Percentiles rank a stretch among this genome's conserved stretches.
Conservation (phyloP, 2,329 filamentous ascomycete species). For the Cordyceps pruinosa region DNA sequence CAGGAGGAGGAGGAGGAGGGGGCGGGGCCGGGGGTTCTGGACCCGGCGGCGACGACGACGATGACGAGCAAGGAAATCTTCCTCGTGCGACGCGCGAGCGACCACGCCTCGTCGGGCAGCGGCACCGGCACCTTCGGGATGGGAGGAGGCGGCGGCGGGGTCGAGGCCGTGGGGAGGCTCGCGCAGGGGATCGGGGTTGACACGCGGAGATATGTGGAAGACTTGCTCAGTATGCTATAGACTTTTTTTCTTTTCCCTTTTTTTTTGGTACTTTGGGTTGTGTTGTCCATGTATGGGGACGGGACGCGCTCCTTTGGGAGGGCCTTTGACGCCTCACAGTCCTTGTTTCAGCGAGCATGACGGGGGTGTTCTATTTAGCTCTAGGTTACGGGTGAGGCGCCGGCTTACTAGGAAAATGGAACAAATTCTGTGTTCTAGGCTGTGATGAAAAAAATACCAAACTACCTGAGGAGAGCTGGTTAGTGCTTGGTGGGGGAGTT, state of each 20-base stretch:
- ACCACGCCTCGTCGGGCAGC: conserved; percentile 36
- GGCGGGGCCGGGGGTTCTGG: conserved; percentile 15
- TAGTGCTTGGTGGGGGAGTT: too few species aligned
- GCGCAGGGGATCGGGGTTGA: conserved; percentile 71
- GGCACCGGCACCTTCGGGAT: conserved; percentile 12
- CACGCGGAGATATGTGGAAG: conserved; percentile 68
- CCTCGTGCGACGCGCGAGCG: conserved; percentile 52
- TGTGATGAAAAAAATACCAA: too few species aligned
- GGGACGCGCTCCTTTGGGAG: too few species aligned
- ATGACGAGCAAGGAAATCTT: conserved; percentile 52
- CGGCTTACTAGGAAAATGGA: too few species aligned
- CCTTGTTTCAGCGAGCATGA: too few species aligned
- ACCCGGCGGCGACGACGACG: conserved; percentile 18
- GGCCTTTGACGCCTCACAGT: too few species aligned
- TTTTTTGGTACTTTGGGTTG: too few species aligned
- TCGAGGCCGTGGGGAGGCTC: conserved; percentile 43
- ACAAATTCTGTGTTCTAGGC: too few species aligned
- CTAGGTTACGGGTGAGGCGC: too few species aligned
- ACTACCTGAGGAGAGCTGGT: too few species aligned
- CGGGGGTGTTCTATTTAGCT: too few species aligned
- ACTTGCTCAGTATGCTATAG: conserved; percentile 53
- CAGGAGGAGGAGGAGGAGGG: conserved; percentile 1
- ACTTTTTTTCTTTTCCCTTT: neutral
- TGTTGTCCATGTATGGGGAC: too few species aligned
- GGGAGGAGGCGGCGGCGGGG: conserved; percentile 39